Evolutionary conservation across 148 eudicot species (phyloP).

Genomic region (Amaranthus hypochondriacus): DNA sequence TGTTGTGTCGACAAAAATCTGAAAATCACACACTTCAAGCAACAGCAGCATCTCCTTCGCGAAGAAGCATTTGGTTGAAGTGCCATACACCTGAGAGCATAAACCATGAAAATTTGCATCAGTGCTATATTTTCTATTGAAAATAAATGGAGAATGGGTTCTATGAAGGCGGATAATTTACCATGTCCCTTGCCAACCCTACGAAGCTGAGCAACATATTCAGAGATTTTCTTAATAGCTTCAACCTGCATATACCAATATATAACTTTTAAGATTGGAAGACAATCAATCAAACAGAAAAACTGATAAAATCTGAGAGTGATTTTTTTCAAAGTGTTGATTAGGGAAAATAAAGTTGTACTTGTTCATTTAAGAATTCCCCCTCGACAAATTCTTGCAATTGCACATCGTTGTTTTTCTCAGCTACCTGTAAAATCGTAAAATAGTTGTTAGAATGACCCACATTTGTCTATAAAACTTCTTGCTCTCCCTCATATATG

Average conservation of each 20-base stretch:
- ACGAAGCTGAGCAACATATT: conserved; percentile 55
- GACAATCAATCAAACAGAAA: background rate
- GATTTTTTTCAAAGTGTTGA: background rate
- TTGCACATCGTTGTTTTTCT: conserved; percentile 46
- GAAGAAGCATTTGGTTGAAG: conserved; percentile 78
- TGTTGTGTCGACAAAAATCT: conserved; percentile 3
- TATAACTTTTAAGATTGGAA: too few relatives aligned
- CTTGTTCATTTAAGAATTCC: conserved; percentile 55
- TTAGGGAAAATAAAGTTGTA: background rate
- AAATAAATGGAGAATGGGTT: background rate
- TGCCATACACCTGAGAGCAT: conserved; percentile 77
- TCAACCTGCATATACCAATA: conserved; percentile 33
- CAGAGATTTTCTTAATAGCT: conserved; percentile 55
- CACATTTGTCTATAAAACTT: too few relatives aligned
- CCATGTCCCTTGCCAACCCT: conserved; percentile 69
- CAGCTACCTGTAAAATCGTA: conserved; percentile 38
- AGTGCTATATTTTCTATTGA: background rate
- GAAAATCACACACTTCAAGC: conserved; percentile 3
- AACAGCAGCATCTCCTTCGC: conserved; percentile 39
- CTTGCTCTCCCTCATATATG: too few relatives aligned
- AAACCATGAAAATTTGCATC: background rate
- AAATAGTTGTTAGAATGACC: background rate
- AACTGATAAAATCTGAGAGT: too few relatives aligned
- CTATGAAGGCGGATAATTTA: conserved; percentile 10
- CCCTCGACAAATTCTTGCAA: conserved; percentile 52